Evolutionary conservation across 495 filamentous ascomycete genomes (phyloP).

Genomic region (Haplographium delicatum): DNA sequence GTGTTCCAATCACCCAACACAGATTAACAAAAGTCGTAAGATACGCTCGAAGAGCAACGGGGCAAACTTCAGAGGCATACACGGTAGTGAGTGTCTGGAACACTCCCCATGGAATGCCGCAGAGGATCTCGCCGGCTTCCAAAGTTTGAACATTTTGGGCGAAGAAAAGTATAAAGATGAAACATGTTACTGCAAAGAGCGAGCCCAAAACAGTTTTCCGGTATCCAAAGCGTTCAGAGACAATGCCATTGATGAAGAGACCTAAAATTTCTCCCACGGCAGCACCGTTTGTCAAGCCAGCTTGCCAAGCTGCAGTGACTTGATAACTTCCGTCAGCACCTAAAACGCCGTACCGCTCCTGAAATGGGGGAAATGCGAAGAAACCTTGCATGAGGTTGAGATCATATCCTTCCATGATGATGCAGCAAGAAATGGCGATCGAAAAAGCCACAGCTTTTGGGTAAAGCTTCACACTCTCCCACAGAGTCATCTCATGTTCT

Average conservation of each 20-base stretch:
- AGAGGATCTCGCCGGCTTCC: constrained; percentile 39
- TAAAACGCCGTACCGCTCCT: constrained; percentile 58
- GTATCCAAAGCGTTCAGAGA: constrained; percentile 62
- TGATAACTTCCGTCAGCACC: constrained; percentile 52
- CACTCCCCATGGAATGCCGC: constrained; percentile 31
- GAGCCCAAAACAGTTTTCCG: constrained; percentile 57
- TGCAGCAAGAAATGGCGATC: constrained; percentile 50
- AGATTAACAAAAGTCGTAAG: constrained; percentile 67
- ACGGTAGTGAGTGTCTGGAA: constrained; percentile 63
- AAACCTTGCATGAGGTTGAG: constrained; percentile 50
- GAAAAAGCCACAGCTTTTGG: constrained; percentile 54
- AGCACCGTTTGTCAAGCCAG: constrained; percentile 64
- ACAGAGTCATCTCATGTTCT: constrained; percentile 46
- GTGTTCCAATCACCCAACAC: constrained; percentile 65
- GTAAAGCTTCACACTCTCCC: constrained; percentile 44
- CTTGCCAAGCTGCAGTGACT: constrained; percentile 67
- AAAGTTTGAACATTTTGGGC: constrained; percentile 62
- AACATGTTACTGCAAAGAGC: constrained; percentile 54
- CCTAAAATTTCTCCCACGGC: constrained; percentile 66
- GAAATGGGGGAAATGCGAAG: constrained; percentile 53
- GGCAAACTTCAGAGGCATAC: constrained; percentile 66
- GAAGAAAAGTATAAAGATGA: constrained; percentile 72
- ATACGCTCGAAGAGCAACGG: constrained; percentile 58
- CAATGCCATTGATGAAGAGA: constrained; percentile 64
- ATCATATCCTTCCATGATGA: constrained; percentile 62